Evolutionary conservation across 2,329 filamentous ascomycete genomes (phyloP), one percentile per base, ranked within the genome.

Genomic region (Fusarium pseudonygamai): DNA sequence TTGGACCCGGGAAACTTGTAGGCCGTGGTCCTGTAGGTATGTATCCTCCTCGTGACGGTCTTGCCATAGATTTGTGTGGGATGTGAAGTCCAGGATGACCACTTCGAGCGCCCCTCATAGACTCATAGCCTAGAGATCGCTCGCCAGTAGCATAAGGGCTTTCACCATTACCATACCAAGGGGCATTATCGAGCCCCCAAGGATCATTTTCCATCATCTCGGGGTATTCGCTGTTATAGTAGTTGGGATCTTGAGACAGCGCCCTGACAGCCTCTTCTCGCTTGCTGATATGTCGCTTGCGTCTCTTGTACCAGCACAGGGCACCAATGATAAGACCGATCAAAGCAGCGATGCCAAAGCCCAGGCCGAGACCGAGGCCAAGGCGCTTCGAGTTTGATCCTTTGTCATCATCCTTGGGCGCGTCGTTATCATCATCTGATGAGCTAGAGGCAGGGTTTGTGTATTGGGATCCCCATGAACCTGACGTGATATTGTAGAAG

Each of bases 401-500:
- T 24, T 62, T 67, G 16, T 50, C 59, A 7, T 69, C 55, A 13
- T 76, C 69, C n/a, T 69, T 75, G 14, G 80, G 79, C 1, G 77
- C 78, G 47, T 67, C 64, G 40, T 49, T 72, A 60, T 67, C 60
- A 8, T 46, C 24, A n/a, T 72, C 60, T 7, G 67, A 30, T 6
- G 60, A 43, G 14, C 37, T 67, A 46, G 75, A 75, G 5, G 68
- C 69, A 4, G 87, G 88, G 60, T 88, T 87, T 30, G 81, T 83
- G 71, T 90, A 90, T 14, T 80, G 82, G 7, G 83, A 77, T 8
- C 82, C 78, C 89, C 89, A 91, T 18, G 82, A 80, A 80, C 87
- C 85, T 7, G 87, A 87, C 0, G 87, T 90, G 28, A 91, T 79
- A 75, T 91, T 91, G 55, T 90, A 83, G 72, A 91, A 90, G 62